Base-by-base conservation (phyloP, 140 eudicot species). In the Flaveria floridana region DNA sequence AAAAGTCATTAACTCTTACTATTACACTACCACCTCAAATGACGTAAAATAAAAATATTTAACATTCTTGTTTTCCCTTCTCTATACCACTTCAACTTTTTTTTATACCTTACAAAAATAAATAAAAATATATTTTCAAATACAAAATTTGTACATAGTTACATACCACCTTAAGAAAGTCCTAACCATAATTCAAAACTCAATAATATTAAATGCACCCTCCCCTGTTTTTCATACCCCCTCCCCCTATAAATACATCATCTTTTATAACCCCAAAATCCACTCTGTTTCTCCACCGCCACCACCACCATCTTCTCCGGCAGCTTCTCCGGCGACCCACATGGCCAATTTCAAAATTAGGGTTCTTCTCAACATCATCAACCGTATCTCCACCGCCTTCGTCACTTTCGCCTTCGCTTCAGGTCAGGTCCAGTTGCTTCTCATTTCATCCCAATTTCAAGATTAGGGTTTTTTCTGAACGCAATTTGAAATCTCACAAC, bases 201-300 rank as follows among this genome's bases (percentile, higher is more conserved):
- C 20, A 53, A 18, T 15, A 42, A 41, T 79, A 73, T 73, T 79
- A 65, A 79, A 79, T 79, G 75, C 74, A 0, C 56, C 69, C 62
- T 55, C 83, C 72, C 25, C 66, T 79, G 57, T 65, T 73, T 55
- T 73, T 75, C 26, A 42, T 42, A 44, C 79, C 56, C 84, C 26
- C 74, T 20, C 57, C 67, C 14, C 25, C 65, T 80, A 80, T 80
- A 80, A 80, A 80, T 80, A 72, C 80, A 20, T 59, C 76, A 14
- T 62, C 72, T 11, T 34, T 14, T 57, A n/a, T 44, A 66, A 56
- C 42, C 50, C 52, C 78, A 79, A 30, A 30, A 78, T 72, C 68
- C 74, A 78, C 70, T 65, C 74, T 56, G 57, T 65, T 42, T 69
- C 62, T 47, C 61, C 62, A 44, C n/a, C 71, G 50, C 55, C 79